Conservation (phyloP, 75 land plant genomes). For the Pinus tabuliformis region DNA sequence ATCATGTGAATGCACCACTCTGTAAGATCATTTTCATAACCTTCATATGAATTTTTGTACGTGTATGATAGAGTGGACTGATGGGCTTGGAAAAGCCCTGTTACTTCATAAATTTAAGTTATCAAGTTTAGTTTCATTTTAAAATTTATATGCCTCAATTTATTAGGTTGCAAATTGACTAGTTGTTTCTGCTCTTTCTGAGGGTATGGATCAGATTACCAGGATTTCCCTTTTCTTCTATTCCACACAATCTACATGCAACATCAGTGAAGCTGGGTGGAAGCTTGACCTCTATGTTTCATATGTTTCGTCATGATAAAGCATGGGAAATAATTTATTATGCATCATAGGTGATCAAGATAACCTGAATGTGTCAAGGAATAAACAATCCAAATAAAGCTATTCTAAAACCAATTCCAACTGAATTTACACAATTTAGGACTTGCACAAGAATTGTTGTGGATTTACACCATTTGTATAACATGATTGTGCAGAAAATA, state of each 20-base stretch:
- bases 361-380: neutral
- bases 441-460: neutral
- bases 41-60: neutral
- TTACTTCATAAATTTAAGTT: neutral
- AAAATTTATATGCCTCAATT: neutral
- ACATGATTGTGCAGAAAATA: neutral
- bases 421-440: neutral
- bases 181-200: neutral
- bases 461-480: neutral
- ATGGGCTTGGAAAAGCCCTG: neutral
- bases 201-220: neutral
- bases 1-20: slow-evolving; percentile 91
- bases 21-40: slow-evolving; percentile 47
- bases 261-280: neutral
- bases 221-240: neutral
- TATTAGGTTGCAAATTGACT: neutral
- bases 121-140: neutral
- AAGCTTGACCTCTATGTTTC: neutral
- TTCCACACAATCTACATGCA: neutral
- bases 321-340: neutral
- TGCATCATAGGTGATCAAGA: neutral
- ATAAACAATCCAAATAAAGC: neutral
- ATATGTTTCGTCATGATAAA: neutral
- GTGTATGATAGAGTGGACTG: neutral
- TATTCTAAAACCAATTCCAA: neutral